A percentile compares a stretch with the other conserved stretches of the same genome.
These are phyloP conservation scores for Neurospora crassa DNA, from an alignment of 2,329 filamentous ascomycete species.

Conservation along the genomic window DNA sequence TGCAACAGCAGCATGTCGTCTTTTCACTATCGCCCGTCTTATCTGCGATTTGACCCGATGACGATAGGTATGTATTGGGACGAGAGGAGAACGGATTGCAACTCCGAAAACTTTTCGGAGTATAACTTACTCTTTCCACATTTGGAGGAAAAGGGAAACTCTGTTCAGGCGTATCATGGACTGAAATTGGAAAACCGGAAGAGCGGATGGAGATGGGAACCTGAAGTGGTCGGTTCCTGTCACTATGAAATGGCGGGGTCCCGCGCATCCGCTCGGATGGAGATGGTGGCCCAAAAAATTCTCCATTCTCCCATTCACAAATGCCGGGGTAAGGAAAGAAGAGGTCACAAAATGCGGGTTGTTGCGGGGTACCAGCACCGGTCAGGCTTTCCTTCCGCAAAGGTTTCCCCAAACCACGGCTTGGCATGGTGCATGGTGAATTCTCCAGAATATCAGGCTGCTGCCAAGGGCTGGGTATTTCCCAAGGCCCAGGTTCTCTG, in stretches of 20 bases:
- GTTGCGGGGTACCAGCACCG: background rate
- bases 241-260: background rate
- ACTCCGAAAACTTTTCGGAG: background rate
- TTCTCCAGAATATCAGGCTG: conserved; percentile 8
- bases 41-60: background rate
- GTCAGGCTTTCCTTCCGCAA: background rate
- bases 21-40: background rate
- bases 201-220: background rate
- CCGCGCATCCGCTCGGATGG: background rate
- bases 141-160: background rate
- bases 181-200: background rate
- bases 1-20: background rate
- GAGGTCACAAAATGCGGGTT: background rate
- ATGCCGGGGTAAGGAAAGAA: background rate
- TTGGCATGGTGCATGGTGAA: background rate
- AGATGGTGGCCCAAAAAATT: background rate
- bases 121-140: background rate
- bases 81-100: background rate
- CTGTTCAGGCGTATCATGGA: background rate
- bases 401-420: background rate
- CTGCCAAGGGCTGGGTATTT: conserved; percentile 19
- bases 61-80: background rate
- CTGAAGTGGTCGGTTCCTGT: background rate
- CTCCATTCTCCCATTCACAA: background rate
- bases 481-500: conserved; percentile 11